Conservation (phyloP, 2,329 filamentous ascomycete species). For the Colletotrichum truncatum region DNA sequence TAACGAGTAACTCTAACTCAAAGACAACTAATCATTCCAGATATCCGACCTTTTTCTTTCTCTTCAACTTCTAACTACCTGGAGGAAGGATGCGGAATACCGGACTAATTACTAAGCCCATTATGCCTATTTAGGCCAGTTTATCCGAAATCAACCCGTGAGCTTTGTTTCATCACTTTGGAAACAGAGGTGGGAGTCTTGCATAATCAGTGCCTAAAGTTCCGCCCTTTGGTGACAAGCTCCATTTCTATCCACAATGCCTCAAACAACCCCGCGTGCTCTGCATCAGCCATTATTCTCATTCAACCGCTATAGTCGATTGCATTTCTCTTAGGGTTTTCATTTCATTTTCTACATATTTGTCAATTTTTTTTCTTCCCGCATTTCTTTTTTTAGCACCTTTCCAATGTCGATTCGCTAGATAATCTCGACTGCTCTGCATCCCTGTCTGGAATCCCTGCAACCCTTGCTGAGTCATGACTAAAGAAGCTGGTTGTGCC, state of each 20-base stretch:
- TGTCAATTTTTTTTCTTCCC: not conserved
- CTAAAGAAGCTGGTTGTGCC: not conserved
- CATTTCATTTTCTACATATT: not conserved
- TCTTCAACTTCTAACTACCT: too few relatives aligned
- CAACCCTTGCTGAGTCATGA: not conserved
- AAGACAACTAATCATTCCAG: too few relatives aligned
- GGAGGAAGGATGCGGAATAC: too few relatives aligned
- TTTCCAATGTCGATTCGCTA: too few relatives aligned
- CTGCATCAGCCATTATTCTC: not conserved
- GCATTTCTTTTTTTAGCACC: too few relatives aligned
- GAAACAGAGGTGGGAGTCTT: not conserved
- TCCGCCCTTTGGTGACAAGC: constrained; percentile 8
- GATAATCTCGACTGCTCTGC: too few relatives aligned
- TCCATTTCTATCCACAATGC: not conserved
- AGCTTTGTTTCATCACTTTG: too few relatives aligned
- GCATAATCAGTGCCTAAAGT: not conserved
- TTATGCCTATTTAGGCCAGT: too few relatives aligned
- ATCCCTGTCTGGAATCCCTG: not conserved
- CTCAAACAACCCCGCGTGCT: not conserved
- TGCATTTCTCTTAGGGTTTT: not conserved
- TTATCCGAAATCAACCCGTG: too few relatives aligned
- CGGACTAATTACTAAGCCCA: too few relatives aligned
- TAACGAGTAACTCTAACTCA: too few relatives aligned
- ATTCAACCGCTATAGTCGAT: not conserved
- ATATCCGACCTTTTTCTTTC: too few relatives aligned